These are phyloP conservation scores for Mycena crocata DNA, from an alignment of 768 basidiomycete species.

Conservation along the genomic window DNA sequence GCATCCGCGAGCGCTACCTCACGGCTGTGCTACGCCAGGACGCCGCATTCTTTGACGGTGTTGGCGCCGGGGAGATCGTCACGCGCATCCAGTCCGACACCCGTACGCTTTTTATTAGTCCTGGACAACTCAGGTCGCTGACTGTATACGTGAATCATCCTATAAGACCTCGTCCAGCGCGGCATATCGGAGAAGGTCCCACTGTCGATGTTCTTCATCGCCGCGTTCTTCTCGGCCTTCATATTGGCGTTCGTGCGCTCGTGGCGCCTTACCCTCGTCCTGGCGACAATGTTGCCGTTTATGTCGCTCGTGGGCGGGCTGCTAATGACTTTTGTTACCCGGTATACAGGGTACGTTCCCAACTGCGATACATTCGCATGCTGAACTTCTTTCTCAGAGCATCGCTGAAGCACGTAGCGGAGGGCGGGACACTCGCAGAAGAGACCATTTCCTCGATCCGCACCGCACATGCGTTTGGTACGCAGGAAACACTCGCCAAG, in stretches of 20 bases:
- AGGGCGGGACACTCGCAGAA: constrained; percentile 85
- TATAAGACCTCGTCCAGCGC: constrained; percentile 91
- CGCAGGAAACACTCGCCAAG: constrained; percentile 68
- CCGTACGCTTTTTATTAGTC: no score
- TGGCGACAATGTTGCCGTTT: constrained; percentile 85
- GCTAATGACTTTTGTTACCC: constrained; percentile 76
- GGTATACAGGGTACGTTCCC: constrained; percentile 70
- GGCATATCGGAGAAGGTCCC: constrained; percentile 94
- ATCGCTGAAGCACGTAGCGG: constrained; percentile 78
- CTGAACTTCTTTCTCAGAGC: constrained; percentile 51
- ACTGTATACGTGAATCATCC: no score
- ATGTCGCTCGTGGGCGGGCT: constrained; percentile 79
- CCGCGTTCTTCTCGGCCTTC: constrained; percentile 86
- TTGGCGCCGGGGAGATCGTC: constrained; percentile 93
- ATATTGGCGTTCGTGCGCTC: constrained; percentile 74
- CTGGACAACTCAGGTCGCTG: no score
- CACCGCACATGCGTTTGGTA: constrained; percentile 92
- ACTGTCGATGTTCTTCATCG: constrained; percentile 67
- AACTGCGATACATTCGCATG: not conserved
- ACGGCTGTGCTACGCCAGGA: constrained; percentile 84
- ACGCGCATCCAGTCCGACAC: constrained; percentile 92
- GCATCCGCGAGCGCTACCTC: constrained; percentile 88
- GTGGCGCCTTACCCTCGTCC: constrained; percentile 88
- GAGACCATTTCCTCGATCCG: constrained; percentile 92
- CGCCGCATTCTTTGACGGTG: constrained; percentile 88